Base-by-base conservation (phyloP, 2,329 filamentous ascomycete genomes). In the Amphichorda felina region DNA sequence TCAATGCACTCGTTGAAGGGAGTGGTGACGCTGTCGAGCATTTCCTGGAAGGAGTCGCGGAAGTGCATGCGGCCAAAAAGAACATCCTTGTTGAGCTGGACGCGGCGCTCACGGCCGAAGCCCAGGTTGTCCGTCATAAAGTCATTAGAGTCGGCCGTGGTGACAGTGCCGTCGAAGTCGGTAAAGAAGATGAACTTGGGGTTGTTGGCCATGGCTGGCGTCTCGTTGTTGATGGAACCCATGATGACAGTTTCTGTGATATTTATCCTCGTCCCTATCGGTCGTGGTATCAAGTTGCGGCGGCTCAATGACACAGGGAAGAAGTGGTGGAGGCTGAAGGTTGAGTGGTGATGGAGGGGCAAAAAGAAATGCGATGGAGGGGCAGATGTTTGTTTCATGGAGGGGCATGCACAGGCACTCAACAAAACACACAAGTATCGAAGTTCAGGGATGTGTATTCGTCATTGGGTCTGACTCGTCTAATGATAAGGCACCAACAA, bases 161-260 rank as follows among this genome's bases (percentile, higher is more conserved):
- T 95, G 55, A 95, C 89, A 36, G 88, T 96, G 51, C 91, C 91
- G 61, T 98, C 91, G 55, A 96, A 96, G 64, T 98, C 91, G 47
- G 88, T 94, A 68, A 96, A 96, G 73, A 98, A 95, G 67, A 98
- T 88, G 66, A 85, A 83, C 62, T 86, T 82, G 35, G 88, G 88
- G 55, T 82, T 77, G 39, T 68, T 76, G 49, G 65, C 65, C 56
- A 79, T 61, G 30, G 75, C 75, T 38, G 74, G 73, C 18, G 74
- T 70, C 33, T 63, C 55, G 38, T 49, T 54, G 30, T 49, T 41
- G 18, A 53, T 42, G 37, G 63, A 63, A 36, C 61, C 62, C 64
- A 69, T 68, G 35, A 39, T 59, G 50, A 26, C 30, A 28, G 33
- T 15, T 21, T 27, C 22, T 25, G 13, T 15, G 18, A 34, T 26